A percentile compares a stretch with the other conserved stretches of the same genome.
phyloP scores from a whole-genome alignment of 345 rosid genomes.

The Lepidium africanum region DNA sequence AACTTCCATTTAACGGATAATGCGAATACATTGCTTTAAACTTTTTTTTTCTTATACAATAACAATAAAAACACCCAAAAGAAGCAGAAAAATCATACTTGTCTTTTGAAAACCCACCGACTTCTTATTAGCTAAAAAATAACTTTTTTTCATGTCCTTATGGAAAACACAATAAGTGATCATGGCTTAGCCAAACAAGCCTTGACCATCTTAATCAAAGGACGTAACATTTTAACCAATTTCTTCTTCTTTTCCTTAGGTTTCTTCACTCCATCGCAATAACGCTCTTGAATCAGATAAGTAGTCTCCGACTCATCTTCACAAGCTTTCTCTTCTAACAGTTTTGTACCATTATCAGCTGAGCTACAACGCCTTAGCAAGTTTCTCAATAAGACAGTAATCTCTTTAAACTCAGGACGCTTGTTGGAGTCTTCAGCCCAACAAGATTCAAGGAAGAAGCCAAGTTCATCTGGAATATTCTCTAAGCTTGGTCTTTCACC shows the following conservation, averaged over 20 bases:
- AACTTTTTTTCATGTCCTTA: background rate
- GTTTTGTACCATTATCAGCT: background rate
- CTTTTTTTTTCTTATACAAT: no score
- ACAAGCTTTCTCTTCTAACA: background rate
- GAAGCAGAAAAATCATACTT: no score
- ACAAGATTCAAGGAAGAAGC: conserved; percentile 38
- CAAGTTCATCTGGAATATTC: conserved; percentile 31
- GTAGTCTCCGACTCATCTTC: background rate
- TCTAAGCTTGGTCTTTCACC: conserved; percentile 47
- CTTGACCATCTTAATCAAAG: background rate
- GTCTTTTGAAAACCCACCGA: no score
- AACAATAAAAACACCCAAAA: no score
- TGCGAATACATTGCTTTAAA: no score
- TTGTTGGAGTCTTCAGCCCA: conserved; percentile 44
- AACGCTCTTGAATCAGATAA: background rate
- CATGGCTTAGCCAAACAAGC: background rate
- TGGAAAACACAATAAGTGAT: background rate
- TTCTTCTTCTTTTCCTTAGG: background rate
- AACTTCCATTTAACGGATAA: no score
- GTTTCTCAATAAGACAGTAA: conserved; percentile 20
- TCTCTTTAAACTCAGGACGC: conserved; percentile 53
- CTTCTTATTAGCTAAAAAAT: no score
- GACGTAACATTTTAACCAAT: background rate
- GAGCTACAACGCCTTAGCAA: conserved; percentile 11
- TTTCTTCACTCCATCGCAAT: background rate